Percentiles rank a stretch among this genome's conserved stretches.
These are phyloP conservation scores for Xylaria curta DNA, from an alignment of 495 filamentous ascomycete genomes.

Conservation along the genomic window DNA sequence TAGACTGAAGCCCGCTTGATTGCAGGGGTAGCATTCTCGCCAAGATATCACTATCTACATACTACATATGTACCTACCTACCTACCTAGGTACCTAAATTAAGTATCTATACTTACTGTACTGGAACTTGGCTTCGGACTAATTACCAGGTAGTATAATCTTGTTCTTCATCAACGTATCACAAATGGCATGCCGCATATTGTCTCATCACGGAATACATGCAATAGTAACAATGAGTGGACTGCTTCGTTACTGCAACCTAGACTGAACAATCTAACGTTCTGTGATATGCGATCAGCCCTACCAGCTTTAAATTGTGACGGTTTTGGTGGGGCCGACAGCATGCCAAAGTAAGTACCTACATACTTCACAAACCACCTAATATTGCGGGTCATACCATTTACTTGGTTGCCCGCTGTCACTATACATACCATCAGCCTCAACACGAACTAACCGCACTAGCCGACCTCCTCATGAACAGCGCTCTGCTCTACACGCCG, in stretches of 20 bases:
- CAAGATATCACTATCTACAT: not conserved
- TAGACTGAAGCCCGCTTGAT: not conserved
- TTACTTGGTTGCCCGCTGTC: not conserved
- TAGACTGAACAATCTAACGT: not conserved
- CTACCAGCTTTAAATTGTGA: not conserved
- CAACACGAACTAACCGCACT: not conserved
- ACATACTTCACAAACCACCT: not conserved
- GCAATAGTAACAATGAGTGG: not conserved
- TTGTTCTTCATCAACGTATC: not conserved
- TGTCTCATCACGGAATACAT: not conserved
- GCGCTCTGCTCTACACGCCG: not conserved
- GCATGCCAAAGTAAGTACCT: not conserved
- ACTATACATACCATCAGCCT: conserved; percentile 4
- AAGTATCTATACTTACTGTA: not conserved
- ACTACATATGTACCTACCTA: not conserved
- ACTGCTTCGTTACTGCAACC: not conserved
- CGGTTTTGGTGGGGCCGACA: conserved; percentile 10
- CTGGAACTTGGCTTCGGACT: not conserved
- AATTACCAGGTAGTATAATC: conserved; percentile 1
- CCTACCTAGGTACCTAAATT: not conserved
- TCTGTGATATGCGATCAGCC: not conserved
- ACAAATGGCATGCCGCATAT: not conserved
- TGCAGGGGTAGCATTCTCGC: not conserved
- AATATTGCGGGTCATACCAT: not conserved
- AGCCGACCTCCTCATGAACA: not conserved